phyloP scores from a whole-genome alignment of 2,329 filamentous ascomycete genomes.

The Endothia cerciana region DNA sequence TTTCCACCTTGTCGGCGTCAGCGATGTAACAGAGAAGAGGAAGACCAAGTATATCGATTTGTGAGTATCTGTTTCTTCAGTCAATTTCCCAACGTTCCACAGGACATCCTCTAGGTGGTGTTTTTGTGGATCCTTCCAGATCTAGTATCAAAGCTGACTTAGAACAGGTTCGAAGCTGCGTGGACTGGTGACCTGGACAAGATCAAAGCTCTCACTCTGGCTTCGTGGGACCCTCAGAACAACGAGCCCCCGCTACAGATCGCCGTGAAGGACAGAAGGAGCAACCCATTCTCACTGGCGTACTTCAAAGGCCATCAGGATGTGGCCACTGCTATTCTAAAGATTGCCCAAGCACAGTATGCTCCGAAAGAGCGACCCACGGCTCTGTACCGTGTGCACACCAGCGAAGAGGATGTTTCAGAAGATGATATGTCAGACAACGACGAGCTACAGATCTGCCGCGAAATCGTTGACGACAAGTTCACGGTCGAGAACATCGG shows the following conservation, averaged over 20 bases:
- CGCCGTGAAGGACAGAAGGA: slow-evolving; percentile 55
- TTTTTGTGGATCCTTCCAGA: not conserved
- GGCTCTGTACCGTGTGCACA: slow-evolving; percentile 52
- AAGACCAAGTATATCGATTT: slow-evolving; percentile 65
- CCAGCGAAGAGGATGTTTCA: slow-evolving; percentile 42
- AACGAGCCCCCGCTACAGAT: slow-evolving; percentile 66
- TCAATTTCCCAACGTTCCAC: not conserved
- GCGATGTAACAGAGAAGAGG: slow-evolving; percentile 58
- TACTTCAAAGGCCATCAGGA: slow-evolving; percentile 67
- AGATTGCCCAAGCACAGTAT: slow-evolving; percentile 73
- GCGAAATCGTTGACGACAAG: slow-evolving; percentile 63
- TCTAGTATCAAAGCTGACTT: slow-evolving; percentile 31
- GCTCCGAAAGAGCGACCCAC: slow-evolving; percentile 57
- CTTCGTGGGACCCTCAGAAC: slow-evolving; percentile 58
- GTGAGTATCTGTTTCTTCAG: slow-evolving; percentile 43
- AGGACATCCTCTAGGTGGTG: not conserved
- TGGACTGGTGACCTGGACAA: slow-evolving; percentile 71
- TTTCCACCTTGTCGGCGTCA: slow-evolving; percentile 57
- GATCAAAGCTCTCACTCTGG: slow-evolving; percentile 67
- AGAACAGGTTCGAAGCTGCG: slow-evolving; percentile 68
- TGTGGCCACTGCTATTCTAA: slow-evolving; percentile 67
- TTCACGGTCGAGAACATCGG: slow-evolving; percentile 80
- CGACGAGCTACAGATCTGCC: slow-evolving; percentile 49
- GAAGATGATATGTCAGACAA: slow-evolving; percentile 40
- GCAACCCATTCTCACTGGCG: slow-evolving; percentile 68